Base-by-base conservation (phyloP, 441 rosid genomes). In the Euphorbia celastroides region DNA sequence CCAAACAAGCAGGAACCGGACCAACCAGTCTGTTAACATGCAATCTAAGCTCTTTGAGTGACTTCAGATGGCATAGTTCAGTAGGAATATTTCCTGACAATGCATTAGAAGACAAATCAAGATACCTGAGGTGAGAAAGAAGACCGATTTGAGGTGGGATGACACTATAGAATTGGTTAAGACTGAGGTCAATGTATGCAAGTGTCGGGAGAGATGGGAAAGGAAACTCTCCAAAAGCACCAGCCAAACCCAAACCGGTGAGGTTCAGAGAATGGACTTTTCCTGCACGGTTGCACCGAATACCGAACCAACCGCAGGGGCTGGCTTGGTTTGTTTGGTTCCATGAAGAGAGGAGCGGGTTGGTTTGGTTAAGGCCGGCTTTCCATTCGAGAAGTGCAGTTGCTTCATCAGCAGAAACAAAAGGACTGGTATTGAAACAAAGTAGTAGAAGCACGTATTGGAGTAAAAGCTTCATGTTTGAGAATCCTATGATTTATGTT, bases 351-450 rank as follows among this genome's bases (percentile, higher is more conserved):
- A 75, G 34, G 22, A 25, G 20, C 41, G 44, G 79, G 54, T 19
- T 50, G 57, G 57, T 36, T 62, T 57, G 74, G 3, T 50, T 9
- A 41, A 80, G 64, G 61, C 63, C 72, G 17, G 75, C 67, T 58
- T 66, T 72, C 84, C 84, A 80, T 67, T 63, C 67, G 48, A 80
- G 77, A 36, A 82, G 80, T 25, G 78, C 81, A 6, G 22, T 2
- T 44, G 79, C 79, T 64, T 72, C 73, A 13, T 70, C 61, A 11
- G 44, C 8, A n/a, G 78, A 61, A 28, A 25, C 52, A 22, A 62
- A 30, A 48, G 70, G 48, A 57, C 5, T 26, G 3, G 0, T 8
- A 55, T 22, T 7, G 10, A 70, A 52, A 41, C 13, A 41, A 41
- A 41, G 5, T 3, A 9, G 12, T 7, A 41, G 7, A 34, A 34